A percentile compares a stretch with the other conserved stretches of the same genome.
Conservation (phyloP, 805 yeast species). For the Yarrowia sp. region DNA sequence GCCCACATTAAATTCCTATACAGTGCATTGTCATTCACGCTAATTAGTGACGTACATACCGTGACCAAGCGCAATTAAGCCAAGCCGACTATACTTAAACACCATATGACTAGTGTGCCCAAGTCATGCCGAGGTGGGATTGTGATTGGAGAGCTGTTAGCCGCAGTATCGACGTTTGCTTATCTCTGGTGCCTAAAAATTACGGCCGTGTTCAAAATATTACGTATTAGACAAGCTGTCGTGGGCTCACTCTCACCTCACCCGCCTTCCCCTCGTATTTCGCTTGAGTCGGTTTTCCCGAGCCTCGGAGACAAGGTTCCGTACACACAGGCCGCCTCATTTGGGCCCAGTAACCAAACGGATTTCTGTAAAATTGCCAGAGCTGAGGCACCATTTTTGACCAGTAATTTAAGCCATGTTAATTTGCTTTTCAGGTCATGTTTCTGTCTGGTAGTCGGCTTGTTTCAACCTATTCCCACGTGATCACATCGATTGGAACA, state of each 20-base stretch:
- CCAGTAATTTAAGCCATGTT: not conserved
- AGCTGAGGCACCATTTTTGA: not conserved
- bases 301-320: constrained; percentile 16
- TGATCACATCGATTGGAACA: constrained; percentile 22
- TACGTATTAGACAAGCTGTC: not conserved
- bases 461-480: not conserved
- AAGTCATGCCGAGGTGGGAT: not conserved
- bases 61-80: not conserved
- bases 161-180: not conserved
- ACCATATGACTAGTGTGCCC: not conserved
- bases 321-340: not conserved
- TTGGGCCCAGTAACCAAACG: not conserved
- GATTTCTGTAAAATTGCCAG: not conserved
- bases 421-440: not conserved
- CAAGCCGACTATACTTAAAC: not conserved
- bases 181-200: not conserved
- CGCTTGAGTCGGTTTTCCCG: constrained; percentile 13
- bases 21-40: not conserved
- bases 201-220: not conserved
- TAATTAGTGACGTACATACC: not conserved
- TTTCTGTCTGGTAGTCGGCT: not conserved
- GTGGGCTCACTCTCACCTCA: not conserved
- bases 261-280: not conserved
- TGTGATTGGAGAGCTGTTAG: not conserved
- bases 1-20: not conserved